Evolutionary conservation across 108 stramenopile genomes (phyloP), one percentile per base, ranked within the genome.

Genomic region (Nannochloropsis salina): DNA sequence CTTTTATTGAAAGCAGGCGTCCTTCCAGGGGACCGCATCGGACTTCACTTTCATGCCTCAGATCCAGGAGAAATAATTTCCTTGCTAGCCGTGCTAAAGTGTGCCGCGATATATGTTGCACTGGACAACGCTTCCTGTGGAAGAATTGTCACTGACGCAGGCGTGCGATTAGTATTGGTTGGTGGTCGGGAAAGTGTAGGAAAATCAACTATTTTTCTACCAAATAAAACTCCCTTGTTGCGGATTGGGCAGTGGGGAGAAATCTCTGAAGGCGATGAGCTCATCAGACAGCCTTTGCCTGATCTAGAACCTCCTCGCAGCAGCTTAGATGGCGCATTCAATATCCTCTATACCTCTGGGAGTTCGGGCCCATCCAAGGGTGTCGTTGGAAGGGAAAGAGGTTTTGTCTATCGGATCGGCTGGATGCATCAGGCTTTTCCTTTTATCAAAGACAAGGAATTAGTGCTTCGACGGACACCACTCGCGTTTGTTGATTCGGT

Each of bases 341-440:
- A 74, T 6, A 74, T 74, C 15, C 61, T 74, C 1, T 74, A 74
- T 6, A 74, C 61, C 61, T 74, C 61, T 1, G 61, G 61, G 20
- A 74, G 61, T 74, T n/a, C 61, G 4, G 61, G 61, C 20, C 61
- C 6, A 74, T n/a, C 61, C 61, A 74, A 74, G 3, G 61, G 61
- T n/a, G 61, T 74, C 20, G 8, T 74, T 74, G 61, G 61, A 4
- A 15, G 61, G 61, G 61, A 74, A n/a, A 74, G 2, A 15, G 61
- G 61, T 2, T 74, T 74, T 74, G 15, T 74, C n/a, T 74, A 74
- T 74, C 61, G 61, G 20, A 74, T 74, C 61, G 20, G 61, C 61
- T 74, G 61, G 61, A 74, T 74, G 61, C 61, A 74, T 74, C 61
- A 74, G 61, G 61, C 61, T n/a, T 74, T 74, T 74, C 61, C 61